These are phyloP conservation scores for Dioscorea alata DNA, from an alignment of 106 monocot species.

Conservation along the genomic window DNA sequence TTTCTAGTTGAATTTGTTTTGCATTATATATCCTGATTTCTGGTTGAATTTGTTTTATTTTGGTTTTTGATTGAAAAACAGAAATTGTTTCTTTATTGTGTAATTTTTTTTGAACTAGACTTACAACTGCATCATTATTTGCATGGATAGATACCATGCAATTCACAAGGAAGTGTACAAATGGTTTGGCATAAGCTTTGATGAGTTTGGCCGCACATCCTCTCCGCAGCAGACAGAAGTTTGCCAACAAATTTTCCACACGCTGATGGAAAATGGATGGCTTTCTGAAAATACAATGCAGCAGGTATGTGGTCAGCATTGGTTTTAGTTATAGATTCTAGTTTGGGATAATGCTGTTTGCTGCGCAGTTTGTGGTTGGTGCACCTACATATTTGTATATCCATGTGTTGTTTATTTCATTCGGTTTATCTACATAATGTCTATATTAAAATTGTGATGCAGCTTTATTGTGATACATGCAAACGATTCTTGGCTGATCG, in stretches of 20 bases:
- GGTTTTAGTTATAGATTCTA: neutral
- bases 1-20: too few relatives aligned
- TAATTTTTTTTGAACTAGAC: neutral
- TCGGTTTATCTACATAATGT: neutral
- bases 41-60: neutral
- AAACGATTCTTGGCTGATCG: slow-evolving; percentile 84
- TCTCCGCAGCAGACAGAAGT: slow-evolving; percentile 78
- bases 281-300: slow-evolving; percentile 87
- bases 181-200: slow-evolving; percentile 92
- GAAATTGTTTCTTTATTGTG: neutral
- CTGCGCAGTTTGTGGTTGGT: too few relatives aligned
- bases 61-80: neutral
- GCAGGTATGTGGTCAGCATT: slow-evolving; percentile 32
- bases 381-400: too few relatives aligned
- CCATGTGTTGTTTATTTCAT: neutral
- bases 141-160: slow-evolving; percentile 56
- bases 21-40: too few relatives aligned
- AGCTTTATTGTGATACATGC: slow-evolving; percentile 92
- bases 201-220: slow-evolving; percentile 91
- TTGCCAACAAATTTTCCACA: slow-evolving; percentile 85
- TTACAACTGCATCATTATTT: neutral
- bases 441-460: slow-evolving; percentile 4
- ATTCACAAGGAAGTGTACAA: slow-evolving; percentile 85
- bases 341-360: too few relatives aligned
- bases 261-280: slow-evolving; percentile 76